Base-by-base conservation (phyloP, 176 grass and related monocot genomes). In the Leersia perrieri region DNA sequence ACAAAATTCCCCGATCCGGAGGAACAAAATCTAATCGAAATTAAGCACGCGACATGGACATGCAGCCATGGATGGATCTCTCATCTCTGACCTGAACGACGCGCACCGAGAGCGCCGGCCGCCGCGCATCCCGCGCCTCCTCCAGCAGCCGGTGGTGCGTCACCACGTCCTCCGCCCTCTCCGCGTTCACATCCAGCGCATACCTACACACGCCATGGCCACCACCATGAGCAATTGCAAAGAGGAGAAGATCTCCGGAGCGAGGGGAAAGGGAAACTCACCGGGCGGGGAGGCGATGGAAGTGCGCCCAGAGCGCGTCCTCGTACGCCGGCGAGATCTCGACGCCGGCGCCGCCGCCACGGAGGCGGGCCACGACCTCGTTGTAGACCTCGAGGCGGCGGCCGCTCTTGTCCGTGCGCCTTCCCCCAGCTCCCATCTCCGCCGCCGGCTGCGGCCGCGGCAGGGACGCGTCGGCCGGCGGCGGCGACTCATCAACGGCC, bases 231-330 rank as follows among this genome's bases (percentile, higher is more conserved):
- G 2, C 42, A 73, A 23, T 9, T 23, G n/a, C 27, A n/a, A 44
- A 71, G 35, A 4, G 67, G 36, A 70, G 16, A 31, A 53, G 26
- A 27, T 15, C 42, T n/a, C 40, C 14, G 29, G 58, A 64, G 41
- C 25, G 11, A 14, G 6, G 2, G 0, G 39, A 22, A 0, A 15
- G 1, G 18, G 5, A 1, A 9, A 22, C 87, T 82, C 71, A 97
- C 89, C 91, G 68, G 29, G 79, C 78, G 14, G 94, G 94, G 45
- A 97, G 94, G 63, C 94, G 94, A 75, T 92, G 90, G 84, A 97
- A 97, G 72, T 97, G 94, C 5, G 77, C 68, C 91, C 89, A 97
- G 62, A 97, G 87, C 33, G 60, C 83, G 72, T 94, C 82, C 85
- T 94, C 82, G 53, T 94, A 90, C 5, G 84, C 68, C 34, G 84